These are phyloP conservation scores for Aspergillus sergii DNA, from an alignment of 2,329 filamentous ascomycete genomes.

Conservation along the genomic window DNA sequence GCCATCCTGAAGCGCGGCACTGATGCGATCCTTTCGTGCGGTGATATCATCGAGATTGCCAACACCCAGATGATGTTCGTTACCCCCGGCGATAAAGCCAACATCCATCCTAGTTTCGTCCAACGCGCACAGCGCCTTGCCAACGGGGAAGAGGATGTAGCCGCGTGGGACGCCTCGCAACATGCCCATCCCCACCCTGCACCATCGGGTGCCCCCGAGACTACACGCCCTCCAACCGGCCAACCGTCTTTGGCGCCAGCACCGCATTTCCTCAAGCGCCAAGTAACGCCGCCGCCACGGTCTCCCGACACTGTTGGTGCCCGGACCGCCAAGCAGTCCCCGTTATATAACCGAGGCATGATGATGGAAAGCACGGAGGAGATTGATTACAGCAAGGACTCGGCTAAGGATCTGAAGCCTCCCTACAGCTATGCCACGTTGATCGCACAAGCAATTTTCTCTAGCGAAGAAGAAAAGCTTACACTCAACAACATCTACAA, in stretches of 20 bases:
- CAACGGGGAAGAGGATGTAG: conserved; percentile 42
- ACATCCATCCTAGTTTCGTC: conserved; percentile 69
- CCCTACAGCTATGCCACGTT: conserved; percentile 95
- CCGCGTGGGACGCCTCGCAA: conserved; percentile 39
- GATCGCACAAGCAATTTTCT: conserved; percentile 94
- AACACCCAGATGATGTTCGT: conserved; percentile 99
- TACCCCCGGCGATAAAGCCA: conserved; percentile 73
- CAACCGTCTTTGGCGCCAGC: conserved; percentile 45
- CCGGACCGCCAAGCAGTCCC: conserved; percentile 48
- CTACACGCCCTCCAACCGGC: conserved; percentile 27
- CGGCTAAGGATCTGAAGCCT: conserved; percentile 88
- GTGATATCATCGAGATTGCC: conserved; percentile 87
- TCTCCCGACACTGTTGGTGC: conserved; percentile 44
- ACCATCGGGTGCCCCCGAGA: conserved; percentile 16
- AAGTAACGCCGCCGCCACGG: conserved; percentile 44
- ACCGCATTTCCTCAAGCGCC: conserved; percentile 47
- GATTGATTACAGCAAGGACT: conserved; percentile 69
- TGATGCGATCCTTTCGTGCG: conserved; percentile 72
- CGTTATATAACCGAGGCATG: conserved; percentile 53
- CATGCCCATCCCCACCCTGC: conserved; percentile 41
- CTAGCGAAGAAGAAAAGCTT: conserved; percentile 81
- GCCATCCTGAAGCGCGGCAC: conserved; percentile 67
- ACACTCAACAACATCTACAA: conserved; percentile 92
- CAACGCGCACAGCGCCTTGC: conserved; percentile 62
- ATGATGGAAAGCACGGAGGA: conserved; percentile 58